Conservation (phyloP, 768 basidiomycete genomes). For the Rhizopogon rudus region DNA sequence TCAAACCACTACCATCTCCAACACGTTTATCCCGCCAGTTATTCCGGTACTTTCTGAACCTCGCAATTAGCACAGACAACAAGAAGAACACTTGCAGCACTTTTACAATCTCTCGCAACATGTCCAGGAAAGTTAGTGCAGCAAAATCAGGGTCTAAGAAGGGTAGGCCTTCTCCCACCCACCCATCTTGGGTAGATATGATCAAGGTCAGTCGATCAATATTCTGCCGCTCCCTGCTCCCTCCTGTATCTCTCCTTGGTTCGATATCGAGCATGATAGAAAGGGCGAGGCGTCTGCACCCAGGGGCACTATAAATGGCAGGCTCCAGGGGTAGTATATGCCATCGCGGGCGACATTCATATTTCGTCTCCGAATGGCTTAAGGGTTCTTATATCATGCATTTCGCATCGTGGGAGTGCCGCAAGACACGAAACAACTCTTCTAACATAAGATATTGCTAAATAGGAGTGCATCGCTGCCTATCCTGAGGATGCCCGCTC, state of each 20-base stretch:
- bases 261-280: constrained; percentile 5
- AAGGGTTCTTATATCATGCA: neutral
- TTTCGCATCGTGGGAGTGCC: neutral
- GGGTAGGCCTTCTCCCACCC: constrained; percentile 25
- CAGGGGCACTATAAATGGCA: constrained; percentile 33
- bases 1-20: constrained; percentile 46
- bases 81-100: constrained; percentile 10
- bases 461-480: constrained; percentile 77
- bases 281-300: neutral
- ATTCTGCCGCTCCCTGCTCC: constrained; percentile 8
- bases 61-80: constrained; percentile 10
- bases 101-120: constrained; percentile 15
- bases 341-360: neutral
- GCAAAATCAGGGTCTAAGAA: constrained; percentile 39
- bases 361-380: neutral
- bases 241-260: constrained; percentile 10
- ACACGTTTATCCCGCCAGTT: constrained; percentile 16
- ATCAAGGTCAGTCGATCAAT: constrained; percentile 55
- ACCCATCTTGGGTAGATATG: constrained; percentile 71
- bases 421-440: neutral
- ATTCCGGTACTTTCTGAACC: constrained; percentile 11
- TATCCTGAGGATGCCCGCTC: constrained; percentile 71
- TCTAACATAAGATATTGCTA: neutral
- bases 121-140: constrained; percentile 42
- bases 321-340: constrained; percentile 31